Base-by-base conservation (phyloP, 768 basidiomycete species). In the Tricholoma sp. region DNA sequence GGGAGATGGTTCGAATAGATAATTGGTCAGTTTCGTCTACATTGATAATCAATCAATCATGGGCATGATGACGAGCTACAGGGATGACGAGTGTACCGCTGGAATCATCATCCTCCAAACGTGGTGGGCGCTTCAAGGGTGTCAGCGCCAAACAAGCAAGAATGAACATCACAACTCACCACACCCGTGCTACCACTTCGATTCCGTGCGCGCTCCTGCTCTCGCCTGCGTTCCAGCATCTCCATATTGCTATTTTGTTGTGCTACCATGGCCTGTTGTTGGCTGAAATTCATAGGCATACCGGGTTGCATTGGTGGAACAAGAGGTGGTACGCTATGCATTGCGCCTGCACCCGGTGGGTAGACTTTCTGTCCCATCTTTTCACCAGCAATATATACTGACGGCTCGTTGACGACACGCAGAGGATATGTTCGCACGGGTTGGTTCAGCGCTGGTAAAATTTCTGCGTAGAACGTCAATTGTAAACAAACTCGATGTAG, bases 221-320 rank as follows among this genome's bases (percentile, higher is more conserved):
- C 85, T 57, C 83, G 74, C 59, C 79, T 74, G 41, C 86, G 75
- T 58, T 92, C 90, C 41, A 91, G 61, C 29, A 83, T 77, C 60
- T 88, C 88, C 85, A 91, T 87, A 32, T 76, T 81, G 57, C 59
- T 82, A 59, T 85, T 90, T 63, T 89, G 88, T 65, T 88, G 88
- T 7, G 83, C 84, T 0, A 91, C 70, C 81, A 88, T 80, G 0
- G 83, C 86, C 60, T 87, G 85, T 14, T 81, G 80, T 55, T 78
- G 74, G 52, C 64, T 72, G 47, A 79, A 73, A 34, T 67, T 67
- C 71, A 74, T 72, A 5, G 65, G 63, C 64, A 71, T 70, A 11
- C 66, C 65, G 58, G 73, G 58, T 19, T 65, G 70, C 61, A 72
- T 69, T 0, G 69, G 62, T 12, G 66, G 69, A 18, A 65, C 61